Percentiles rank a stretch among this genome's conserved stretches.
Conservation (phyloP, 73 alveolate species). For the Blepharisma japonicum region DNA sequence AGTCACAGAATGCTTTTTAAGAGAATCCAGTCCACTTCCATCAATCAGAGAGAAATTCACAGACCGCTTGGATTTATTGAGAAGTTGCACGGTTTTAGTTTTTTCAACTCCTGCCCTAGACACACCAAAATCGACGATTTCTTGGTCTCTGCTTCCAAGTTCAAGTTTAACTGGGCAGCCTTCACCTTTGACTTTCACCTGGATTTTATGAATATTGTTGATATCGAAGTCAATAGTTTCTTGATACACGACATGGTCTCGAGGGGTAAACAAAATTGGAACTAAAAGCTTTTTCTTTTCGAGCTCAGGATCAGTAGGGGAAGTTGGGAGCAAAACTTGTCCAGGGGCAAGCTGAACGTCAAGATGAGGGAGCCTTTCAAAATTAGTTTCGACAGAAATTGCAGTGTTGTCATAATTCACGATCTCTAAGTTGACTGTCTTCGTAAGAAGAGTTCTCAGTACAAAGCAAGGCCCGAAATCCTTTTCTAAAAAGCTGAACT, state of each 20-base stretch:
- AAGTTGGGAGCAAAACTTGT: conserved; percentile 92
- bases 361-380: conserved; percentile 89
- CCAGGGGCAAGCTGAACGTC: conserved; percentile 96
- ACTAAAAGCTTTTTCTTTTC: conserved; percentile 85
- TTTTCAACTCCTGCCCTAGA: conserved; percentile 86
- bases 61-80: conserved; percentile 68
- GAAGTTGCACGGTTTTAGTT: conserved; percentile 67
- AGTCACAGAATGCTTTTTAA: conserved; percentile 58
- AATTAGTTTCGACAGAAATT: conserved; percentile 89
- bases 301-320: conserved; percentile 67
- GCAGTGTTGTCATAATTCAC: conserved; percentile 94
- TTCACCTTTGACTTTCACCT: conserved; percentile 97
- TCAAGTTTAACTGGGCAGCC: conserved; percentile 97
- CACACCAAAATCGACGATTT: conserved; percentile 91
- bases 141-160: conserved; percentile 91
- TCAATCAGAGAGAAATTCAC: conserved; percentile 61
- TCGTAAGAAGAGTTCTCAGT: conserved; percentile 92
- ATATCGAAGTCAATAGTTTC: conserved; percentile 92
- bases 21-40: conserved; percentile 48
- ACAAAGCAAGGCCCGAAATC: conserved; percentile 99
- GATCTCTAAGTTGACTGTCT: conserved; percentile 77
- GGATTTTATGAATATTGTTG: conserved; percentile 89
- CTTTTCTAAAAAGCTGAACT: conserved; percentile 74
- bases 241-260: conserved; percentile 87
- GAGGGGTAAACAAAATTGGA: conserved; percentile 96